Evolutionary conservation across 2,329 filamentous ascomycete genomes (phyloP), one percentile per base, ranked within the genome.

Genomic region (Cercospora sesami): DNA sequence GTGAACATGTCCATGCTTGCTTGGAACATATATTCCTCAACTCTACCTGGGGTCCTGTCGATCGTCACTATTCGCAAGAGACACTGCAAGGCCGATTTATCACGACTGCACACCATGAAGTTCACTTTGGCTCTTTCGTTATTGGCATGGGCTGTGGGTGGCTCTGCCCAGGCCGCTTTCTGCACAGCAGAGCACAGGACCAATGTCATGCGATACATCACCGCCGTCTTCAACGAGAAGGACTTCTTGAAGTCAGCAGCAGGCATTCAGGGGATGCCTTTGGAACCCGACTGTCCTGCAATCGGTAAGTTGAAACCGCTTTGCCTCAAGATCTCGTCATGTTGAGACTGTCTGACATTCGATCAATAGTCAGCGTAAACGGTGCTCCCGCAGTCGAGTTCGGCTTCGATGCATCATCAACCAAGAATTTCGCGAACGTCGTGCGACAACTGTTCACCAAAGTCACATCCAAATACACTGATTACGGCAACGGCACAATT

Each of bases 381-480:
- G 63, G 63, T 5, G 18, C 48, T 12, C 63, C 63, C 10, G 63
- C 48, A 31, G 31, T 65, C 36, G 30, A 60, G 21, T 60, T 60
- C 26, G 63, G 63, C 9, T 60, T 60, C 36, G 63, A 65, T n/a
- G 53, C 63, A 14, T 28, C 63, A 23, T 59, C 63, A 12, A 60
- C 55, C 33, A 65, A 65, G 18, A 57, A 60, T 10, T 65, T 65
- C 28, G 53, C 63, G 3, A 26, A 60, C n/a, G 55, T 33, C 21
- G 63, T 65, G 10, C 63, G 63, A 23, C 63, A 65, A 48, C 31
- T 45, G 4, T 65, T 65, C 45, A 39, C 51, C 30, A 48, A 60
- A 30, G 63, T 65, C 9, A 55, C 36, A 14, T 59, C 51, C 18
- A 42, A 14, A 28, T 65, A 65, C 16, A 59, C 63, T 14, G 63